Evolutionary conservation across 805 yeast genomes (phyloP).

Genomic region (Nakazawaea populi): DNA sequence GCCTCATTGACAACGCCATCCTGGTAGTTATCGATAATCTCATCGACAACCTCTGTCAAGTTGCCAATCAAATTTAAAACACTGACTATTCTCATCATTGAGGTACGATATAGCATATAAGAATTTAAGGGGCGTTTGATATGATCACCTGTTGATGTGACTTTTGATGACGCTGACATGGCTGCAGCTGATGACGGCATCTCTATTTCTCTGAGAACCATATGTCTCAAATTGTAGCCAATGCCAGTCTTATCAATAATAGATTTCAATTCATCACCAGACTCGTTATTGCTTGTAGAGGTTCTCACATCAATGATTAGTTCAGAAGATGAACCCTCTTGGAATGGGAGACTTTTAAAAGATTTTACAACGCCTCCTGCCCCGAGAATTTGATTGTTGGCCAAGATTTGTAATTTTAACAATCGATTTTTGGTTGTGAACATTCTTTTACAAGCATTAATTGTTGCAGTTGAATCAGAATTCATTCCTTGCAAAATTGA

Average conservation of each 20-base stretch:
- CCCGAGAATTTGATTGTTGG: conserved; percentile 3
- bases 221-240: conserved; percentile 5
- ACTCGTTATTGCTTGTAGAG: not conserved
- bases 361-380: not conserved
- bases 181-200: not conserved
- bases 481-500: not conserved
- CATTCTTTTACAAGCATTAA: not conserved
- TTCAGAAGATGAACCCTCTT: not conserved
- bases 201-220: not conserved
- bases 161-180: not conserved
- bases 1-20: not conserved
- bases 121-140: conserved; percentile 5
- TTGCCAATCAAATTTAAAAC: not conserved
- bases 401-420: conserved; percentile 2
- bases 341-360: not conserved
- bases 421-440: not conserved
- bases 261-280: too few relatives aligned
- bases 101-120: conserved; percentile 1
- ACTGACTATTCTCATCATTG: conserved; percentile 2
- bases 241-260: not conserved
- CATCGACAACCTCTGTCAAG: not conserved
- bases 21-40: not conserved
- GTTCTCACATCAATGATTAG: not conserved
- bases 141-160: not conserved
- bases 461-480: not conserved